Evolutionary conservation across 768 basidiomycete species (phyloP), one percentile per base, ranked within the genome.

Genomic region (Lyophyllum atratum): DNA sequence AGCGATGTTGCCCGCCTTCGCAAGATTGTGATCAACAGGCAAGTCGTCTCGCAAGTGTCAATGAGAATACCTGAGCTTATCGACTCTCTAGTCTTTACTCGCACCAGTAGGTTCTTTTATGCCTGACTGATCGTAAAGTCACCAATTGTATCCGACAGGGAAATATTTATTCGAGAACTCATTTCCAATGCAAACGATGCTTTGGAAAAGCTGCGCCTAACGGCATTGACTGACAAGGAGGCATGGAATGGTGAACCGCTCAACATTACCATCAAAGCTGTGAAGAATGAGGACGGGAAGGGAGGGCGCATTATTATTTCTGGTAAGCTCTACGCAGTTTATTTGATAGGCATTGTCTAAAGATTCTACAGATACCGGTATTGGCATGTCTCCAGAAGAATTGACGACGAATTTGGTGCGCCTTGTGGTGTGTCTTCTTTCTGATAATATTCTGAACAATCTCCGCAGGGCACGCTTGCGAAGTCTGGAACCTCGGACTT

Each of bases 401-500:
- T 77, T 99, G 58, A 81, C 84, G 7, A 84, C 71, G 42, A 98
- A 99, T 70, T 83, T 82, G 68, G 85, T 85, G 63, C 26, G 79
- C 64, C 12, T 49, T 10, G 1, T 28, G 7, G 44, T 40, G 24
- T 47, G 42, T 39, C 40, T 37, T 48, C 24, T 47, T 15, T 25
- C 25, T 65, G 10, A 29, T 2, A 31, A 22, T n/a, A 48, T 22
- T 45, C 19, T 57, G 8, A 63, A 21, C 10, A 24, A 22, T n/a
- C 17, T 52, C 10, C 33, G 24, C 53, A 90, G 83, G 96, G 97
- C 40, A 99, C 95, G 3, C 83, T 99, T 49, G 97, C 97, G 2
- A 95, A 96, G 71, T 95, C 92, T 31, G 97, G 97, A 47, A 99
- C 97, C 1, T 86, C 90, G 6, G 97, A 99, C 53, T 99, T 98